phyloP scores from a whole-genome alignment of 345 rosid species.

The Erysimum cheiranthoides region DNA sequence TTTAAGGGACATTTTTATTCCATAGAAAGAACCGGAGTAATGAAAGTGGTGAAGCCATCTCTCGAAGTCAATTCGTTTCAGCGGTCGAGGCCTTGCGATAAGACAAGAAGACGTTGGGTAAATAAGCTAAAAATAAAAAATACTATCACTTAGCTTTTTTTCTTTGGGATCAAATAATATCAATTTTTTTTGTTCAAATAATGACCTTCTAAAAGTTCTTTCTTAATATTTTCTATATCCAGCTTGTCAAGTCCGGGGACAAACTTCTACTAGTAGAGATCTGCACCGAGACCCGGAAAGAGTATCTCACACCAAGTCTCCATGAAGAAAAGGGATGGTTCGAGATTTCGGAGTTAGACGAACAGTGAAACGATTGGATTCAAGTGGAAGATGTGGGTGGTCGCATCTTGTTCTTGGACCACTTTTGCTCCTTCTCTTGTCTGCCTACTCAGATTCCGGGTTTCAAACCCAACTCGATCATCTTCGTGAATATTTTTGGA shows the following conservation, averaged over 20 bases:
- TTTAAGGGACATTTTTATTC: not conserved
- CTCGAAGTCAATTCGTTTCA: not conserved
- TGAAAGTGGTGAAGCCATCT: not conserved
- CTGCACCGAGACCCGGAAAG: not conserved
- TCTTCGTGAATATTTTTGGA: not conserved
- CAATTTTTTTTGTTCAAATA: not conserved
- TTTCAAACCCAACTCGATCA: not conserved
- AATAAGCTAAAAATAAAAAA: too few species aligned
- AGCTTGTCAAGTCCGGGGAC: not conserved
- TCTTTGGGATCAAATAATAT: too few species aligned
- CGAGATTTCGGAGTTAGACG: not conserved
- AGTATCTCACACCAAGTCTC: not conserved
- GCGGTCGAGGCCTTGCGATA: not conserved
- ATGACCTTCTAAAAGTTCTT: not conserved
- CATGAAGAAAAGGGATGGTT: not conserved
- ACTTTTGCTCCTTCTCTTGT: not conserved
- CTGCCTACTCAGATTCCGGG: not conserved
- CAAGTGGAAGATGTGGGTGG: not conserved
- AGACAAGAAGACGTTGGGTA: constrained; percentile 3
- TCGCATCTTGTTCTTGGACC: not conserved
- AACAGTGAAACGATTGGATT: not conserved
- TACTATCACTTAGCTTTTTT: too few species aligned
- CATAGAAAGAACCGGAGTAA: not conserved
- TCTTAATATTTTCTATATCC: not conserved
- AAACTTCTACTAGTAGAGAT: not conserved